phyloP scores from a whole-genome alignment of 208 protist genomes.

The Wallacemonas rigidus region DNA sequence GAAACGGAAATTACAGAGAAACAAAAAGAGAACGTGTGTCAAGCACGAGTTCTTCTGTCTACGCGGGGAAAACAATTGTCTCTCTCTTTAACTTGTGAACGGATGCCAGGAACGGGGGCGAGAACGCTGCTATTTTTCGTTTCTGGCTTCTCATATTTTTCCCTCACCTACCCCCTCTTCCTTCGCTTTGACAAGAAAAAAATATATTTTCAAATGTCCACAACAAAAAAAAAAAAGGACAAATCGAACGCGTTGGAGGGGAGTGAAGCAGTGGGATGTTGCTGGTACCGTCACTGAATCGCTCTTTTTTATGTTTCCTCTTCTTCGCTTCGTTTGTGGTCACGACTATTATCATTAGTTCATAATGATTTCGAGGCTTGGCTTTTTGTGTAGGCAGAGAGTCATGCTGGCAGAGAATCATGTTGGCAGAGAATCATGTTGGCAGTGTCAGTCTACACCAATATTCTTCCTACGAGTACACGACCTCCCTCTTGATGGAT shows the following conservation, averaged over 20 bases:
- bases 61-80: not conserved
- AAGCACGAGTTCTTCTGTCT: not conserved
- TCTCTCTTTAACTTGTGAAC: not conserved
- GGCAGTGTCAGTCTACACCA: no score
- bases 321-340: not conserved
- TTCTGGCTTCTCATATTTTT: slow-evolving; percentile 12
- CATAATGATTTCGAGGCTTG: no score
- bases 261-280: no score
- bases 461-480: no score
- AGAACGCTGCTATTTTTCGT: slow-evolving; percentile 21
- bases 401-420: no score
- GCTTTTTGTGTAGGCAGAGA: no score
- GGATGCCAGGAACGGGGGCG: not conserved
- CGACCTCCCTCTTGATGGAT: no score
- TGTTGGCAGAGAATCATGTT: no score
- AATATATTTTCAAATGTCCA: not conserved
- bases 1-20: not conserved
- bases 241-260: not conserved
- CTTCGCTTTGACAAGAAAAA: not conserved
- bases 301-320: not conserved
- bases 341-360: no score
- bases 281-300: not conserved
- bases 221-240: slow-evolving; percentile 16
- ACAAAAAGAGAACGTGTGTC: slow-evolving; percentile 10
- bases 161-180: not conserved